Evolutionary conservation across 2,329 filamentous ascomycete genomes (phyloP).

Genomic region (Sarocladium oryzae): DNA sequence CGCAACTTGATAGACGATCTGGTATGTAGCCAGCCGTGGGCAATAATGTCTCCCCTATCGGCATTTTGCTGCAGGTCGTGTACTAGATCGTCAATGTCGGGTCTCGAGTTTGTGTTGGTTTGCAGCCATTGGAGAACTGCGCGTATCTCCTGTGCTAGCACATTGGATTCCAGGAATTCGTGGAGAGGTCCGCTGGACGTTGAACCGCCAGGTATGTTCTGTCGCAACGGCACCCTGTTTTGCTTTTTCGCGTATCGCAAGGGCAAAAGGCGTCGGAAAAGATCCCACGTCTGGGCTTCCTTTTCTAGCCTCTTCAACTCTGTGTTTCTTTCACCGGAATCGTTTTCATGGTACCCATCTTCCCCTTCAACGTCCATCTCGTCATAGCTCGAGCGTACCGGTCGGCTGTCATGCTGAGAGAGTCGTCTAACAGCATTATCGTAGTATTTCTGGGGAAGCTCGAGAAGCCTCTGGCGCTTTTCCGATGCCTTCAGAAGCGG

Average conservation of each 20-base stretch:
- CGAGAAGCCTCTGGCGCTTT: slow-evolving; percentile 59
- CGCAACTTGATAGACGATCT: slow-evolving; percentile 82
- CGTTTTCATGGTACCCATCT: slow-evolving; percentile 15
- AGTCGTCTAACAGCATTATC: slow-evolving; percentile 38
- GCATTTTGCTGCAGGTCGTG: slow-evolving; percentile 69
- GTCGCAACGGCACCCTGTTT: slow-evolving; percentile 1
- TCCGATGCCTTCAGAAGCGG: slow-evolving; percentile 42
- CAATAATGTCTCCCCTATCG: slow-evolving; percentile 74
- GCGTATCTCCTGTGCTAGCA: slow-evolving; percentile 69
- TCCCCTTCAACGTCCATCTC: slow-evolving; percentile 38
- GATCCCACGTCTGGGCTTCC: slow-evolving; percentile 86
- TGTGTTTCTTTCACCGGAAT: slow-evolving; percentile 9
- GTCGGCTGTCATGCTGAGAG: neutral
- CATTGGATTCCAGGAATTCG: slow-evolving; percentile 67
- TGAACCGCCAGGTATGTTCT: slow-evolving; percentile 15
- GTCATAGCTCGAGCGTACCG: slow-evolving; percentile 29
- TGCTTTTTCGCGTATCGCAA: slow-evolving; percentile 49
- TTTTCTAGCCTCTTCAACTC: slow-evolving; percentile 56
- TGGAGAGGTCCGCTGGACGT: slow-evolving; percentile 45
- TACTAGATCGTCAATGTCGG: slow-evolving; percentile 69
- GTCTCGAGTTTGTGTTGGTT: slow-evolving; percentile 62
- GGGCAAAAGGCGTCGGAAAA: slow-evolving; percentile 69
- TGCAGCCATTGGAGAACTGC: slow-evolving; percentile 83
- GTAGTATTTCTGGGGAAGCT: slow-evolving; percentile 53
- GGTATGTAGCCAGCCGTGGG: slow-evolving; percentile 88